Conservation (phyloP, 495 filamentous ascomycete genomes). For the Hyaloscypha finlandica region DNA sequence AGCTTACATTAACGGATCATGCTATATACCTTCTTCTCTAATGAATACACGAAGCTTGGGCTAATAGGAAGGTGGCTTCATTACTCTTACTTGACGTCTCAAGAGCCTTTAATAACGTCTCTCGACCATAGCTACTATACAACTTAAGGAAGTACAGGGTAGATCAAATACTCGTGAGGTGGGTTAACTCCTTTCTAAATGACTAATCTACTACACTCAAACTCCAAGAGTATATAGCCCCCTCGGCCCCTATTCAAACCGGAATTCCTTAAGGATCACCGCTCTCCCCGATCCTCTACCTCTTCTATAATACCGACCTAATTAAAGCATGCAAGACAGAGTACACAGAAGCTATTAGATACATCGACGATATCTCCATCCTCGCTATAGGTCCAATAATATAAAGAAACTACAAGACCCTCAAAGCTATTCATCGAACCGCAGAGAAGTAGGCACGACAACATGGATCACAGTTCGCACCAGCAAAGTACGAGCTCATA, state of each 20-base stretch:
- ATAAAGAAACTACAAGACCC: constrained; percentile 8
- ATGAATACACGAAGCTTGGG: constrained; percentile 30
- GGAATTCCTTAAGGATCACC: too few species aligned
- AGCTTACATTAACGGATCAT: constrained; percentile 27
- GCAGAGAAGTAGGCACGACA: constrained; percentile 8
- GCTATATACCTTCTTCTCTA: constrained; percentile 32
- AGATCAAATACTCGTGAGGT: neutral
- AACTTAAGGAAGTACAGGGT: constrained; percentile 24
- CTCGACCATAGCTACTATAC: constrained; percentile 28
- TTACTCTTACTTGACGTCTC: constrained; percentile 23
- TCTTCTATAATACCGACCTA: constrained; percentile 31
- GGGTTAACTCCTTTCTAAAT: constrained; percentile 18
- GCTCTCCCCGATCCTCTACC: constrained; percentile 31
- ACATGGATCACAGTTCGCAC: constrained; percentile 11
- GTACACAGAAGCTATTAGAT: neutral
- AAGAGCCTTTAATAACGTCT: constrained; percentile 40
- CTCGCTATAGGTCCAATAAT: constrained; percentile 9
- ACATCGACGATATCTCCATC: constrained; percentile 23
- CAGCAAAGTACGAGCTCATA: constrained; percentile 15
- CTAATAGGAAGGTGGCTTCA: neutral
- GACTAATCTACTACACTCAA: constrained; percentile 13
- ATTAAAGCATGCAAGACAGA: constrained; percentile 11
- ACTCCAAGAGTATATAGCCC: constrained; percentile 6
- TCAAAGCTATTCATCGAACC: neutral
- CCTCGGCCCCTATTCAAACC: neutral